Base-by-base conservation (phyloP, 176 grass and related monocot species). In the Hsuehochloa calcarea region DNA sequence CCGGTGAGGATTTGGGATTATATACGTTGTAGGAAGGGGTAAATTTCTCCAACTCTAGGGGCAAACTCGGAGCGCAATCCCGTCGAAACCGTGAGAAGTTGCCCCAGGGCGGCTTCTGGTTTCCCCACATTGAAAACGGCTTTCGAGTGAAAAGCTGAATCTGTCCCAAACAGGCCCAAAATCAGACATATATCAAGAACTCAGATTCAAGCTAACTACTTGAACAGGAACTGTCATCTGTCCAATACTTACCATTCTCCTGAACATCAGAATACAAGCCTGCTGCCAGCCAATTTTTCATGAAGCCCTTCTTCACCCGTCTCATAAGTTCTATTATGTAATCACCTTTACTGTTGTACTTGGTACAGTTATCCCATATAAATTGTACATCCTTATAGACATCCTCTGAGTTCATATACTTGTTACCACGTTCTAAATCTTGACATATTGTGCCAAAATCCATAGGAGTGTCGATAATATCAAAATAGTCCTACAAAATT, bases 281-380 rank as follows among this genome's bases (percentile, higher is more conserved):
- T 23, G 91, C 88, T 46, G 93, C 91, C 77, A 88, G 86, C 96
- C 96, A 99, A 86, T 92, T 86, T 74, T 99, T 99, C 67, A 88
- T 90, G 77, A 99, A 99, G 50, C 86, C 89, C 84, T 99, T 99
- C 90, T 99, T 99, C 75, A 96, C 96, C 75, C 96, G 88, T 86
- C 90, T 95, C 96, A 99, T 99, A 81, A 99, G 93, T 72, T 99
- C 96, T 75, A 99, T 87, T 78, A 99, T 84, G 61, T 92, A 99
- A 89, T 99, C 91, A 75, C 96, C 96, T 88, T 96, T 99, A 81
- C 94, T 96, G 65, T 99, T 99, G 78, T 99, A 99, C 55, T 89
- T 96, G 68, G 75, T 89, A 76, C 96, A 99, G 66, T 99, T 99
- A 68, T 88, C 84, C 96, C 96, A 99, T 87, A 99, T 99, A 78